Conservation (phyloP, 2,329 filamentous ascomycete species). For the Aspergillus costaricaensis region DNA sequence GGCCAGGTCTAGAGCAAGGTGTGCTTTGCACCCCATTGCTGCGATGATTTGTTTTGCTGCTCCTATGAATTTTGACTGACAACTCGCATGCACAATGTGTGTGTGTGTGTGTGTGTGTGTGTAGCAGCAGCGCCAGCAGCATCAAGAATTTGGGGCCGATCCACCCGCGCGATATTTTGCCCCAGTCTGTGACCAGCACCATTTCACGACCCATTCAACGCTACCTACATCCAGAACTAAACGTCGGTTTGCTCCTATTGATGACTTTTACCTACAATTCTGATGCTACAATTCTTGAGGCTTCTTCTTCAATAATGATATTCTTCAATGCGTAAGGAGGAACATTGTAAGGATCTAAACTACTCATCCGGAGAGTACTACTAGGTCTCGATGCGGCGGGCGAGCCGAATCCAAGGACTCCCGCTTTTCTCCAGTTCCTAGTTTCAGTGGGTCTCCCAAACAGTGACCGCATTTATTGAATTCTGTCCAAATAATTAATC, state of each 20-base stretch:
- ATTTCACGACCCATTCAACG: neutral
- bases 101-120: no score
- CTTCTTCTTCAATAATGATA: no score
- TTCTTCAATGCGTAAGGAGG: no score
- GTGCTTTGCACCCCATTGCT: neutral
- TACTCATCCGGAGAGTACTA: neutral
- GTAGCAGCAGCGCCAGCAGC: neutral
- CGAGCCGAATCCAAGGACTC: neutral
- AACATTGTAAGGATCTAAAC: no score
- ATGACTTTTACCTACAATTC: neutral
- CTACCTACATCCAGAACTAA: neutral
- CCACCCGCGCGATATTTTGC: neutral
- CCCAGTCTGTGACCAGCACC: neutral
- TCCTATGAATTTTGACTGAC: neutral
- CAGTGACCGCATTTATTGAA: neutral
- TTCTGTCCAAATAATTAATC: neutral
- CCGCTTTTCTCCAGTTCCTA: neutral
- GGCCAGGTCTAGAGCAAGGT: neutral
- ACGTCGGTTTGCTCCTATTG: neutral
- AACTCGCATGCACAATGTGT: neutral
- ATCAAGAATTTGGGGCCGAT: neutral
- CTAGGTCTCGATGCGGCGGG: neutral
- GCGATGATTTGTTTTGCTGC: neutral
- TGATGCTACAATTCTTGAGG: neutral
- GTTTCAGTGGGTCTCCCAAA: neutral